A percentile compares a stretch with the other conserved stretches of the same genome.
Conservation (phyloP, 768 basidiomycete species). For the Galerina sulciceps region DNA sequence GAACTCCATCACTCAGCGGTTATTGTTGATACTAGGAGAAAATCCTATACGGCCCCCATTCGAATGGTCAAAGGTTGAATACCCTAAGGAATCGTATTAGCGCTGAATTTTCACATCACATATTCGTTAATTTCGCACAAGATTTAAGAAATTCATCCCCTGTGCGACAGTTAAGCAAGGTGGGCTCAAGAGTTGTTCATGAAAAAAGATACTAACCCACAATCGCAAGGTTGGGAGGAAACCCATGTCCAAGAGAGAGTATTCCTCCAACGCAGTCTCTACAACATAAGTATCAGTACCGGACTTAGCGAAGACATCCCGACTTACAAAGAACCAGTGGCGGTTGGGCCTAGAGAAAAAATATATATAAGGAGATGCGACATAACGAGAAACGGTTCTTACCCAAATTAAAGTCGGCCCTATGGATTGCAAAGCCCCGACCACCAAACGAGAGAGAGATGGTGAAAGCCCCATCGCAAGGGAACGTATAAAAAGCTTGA, state of each 20-base stretch:
- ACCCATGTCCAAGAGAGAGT: constrained; percentile 45
- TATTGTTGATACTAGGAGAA: constrained; percentile 56
- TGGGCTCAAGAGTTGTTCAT: neutral
- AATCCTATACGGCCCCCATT: constrained; percentile 60
- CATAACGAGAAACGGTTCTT: neutral
- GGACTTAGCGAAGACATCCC: neutral
- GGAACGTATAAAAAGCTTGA: constrained; percentile 57
- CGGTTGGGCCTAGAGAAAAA: constrained; percentile 24
- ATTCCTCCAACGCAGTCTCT: constrained; percentile 64
- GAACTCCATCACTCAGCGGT: constrained; percentile 2
- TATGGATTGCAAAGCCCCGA: constrained; percentile 42
- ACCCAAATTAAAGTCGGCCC: constrained; percentile 63
- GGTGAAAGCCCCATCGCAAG: constrained; percentile 41
- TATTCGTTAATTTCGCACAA: constrained; percentile 42
- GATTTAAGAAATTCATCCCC: constrained; percentile 71
- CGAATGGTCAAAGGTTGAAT: constrained; percentile 64
- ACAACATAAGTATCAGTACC: neutral
- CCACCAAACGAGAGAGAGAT: constrained; percentile 52
- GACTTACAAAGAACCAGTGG: constrained; percentile 28
- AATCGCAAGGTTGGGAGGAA: constrained; percentile 59
- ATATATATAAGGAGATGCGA: neutral
- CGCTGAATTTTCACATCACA: neutral
- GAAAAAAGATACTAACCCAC: constrained; percentile 42
- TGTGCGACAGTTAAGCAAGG: constrained; percentile 14
- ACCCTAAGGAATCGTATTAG: constrained; percentile 43